These are phyloP conservation scores for Tuber microsphaerosporum DNA, from an alignment of 495 filamentous ascomycete species.

Conservation along the genomic window DNA sequence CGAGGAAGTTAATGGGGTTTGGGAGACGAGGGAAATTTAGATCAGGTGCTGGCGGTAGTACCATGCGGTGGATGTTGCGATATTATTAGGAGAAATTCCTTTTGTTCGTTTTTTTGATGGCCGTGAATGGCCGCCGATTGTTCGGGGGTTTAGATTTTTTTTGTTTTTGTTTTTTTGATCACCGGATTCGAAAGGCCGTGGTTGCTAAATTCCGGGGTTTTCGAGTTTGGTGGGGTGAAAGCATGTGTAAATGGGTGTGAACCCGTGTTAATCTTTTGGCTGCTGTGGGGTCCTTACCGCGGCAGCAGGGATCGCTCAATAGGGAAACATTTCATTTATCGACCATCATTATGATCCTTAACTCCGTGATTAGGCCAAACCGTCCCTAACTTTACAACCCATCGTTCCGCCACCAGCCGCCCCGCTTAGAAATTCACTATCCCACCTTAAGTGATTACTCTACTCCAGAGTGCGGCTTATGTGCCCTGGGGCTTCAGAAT, in stretches of 20 bases:
- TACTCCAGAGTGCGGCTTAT: not conserved
- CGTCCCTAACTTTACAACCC: not conserved
- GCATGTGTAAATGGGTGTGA: not conserved
- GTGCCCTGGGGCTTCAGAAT: not conserved
- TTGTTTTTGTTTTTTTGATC: constrained; percentile 8
- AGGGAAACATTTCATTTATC: not conserved
- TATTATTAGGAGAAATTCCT: not conserved
- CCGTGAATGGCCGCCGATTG: not conserved
- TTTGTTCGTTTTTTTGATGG: not conserved
- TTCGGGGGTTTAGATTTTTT: constrained; percentile 1
- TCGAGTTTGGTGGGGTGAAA: not conserved
- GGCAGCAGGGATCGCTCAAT: not conserved
- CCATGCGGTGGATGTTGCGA: not conserved
- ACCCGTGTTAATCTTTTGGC: not conserved
- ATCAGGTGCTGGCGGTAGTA: constrained; percentile 3
- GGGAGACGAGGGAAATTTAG: not conserved
- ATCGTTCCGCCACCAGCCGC: not conserved
- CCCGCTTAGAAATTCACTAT: not conserved
- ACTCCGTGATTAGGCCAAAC: not conserved
- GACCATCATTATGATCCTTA: not conserved
- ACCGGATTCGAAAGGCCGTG: not conserved
- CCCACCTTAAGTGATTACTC: not conserved
- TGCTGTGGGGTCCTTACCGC: not conserved
- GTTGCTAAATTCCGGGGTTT: not conserved
- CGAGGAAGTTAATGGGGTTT: constrained; percentile 46